phyloP scores from a whole-genome alignment of 2,329 filamentous ascomycete genomes.

The Penicillium vulpinum region DNA sequence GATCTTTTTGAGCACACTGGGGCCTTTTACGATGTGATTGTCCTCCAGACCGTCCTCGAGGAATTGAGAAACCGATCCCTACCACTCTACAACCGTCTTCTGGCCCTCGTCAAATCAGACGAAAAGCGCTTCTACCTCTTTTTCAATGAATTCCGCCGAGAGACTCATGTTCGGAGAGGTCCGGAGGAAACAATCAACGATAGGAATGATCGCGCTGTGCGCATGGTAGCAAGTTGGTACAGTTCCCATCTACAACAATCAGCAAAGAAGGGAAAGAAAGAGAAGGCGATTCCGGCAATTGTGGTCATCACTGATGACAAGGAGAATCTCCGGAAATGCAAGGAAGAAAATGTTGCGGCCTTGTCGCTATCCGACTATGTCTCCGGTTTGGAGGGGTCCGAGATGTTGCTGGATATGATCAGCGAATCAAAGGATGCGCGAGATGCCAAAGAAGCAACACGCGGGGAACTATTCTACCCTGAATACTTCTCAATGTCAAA shows the following conservation, averaged over 20 bases:
- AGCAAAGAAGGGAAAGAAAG: slow-evolving; percentile 54
- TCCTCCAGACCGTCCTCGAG: slow-evolving; percentile 93
- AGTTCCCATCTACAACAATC: slow-evolving; percentile 70
- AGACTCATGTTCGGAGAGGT: slow-evolving; percentile 78
- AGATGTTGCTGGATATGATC: slow-evolving; percentile 89
- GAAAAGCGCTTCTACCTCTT: slow-evolving; percentile 98
- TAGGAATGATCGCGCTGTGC: slow-evolving; percentile 88
- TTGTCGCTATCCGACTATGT: slow-evolving; percentile 75
- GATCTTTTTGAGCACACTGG: slow-evolving; percentile 91
- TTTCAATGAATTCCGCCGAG: slow-evolving; percentile 95
- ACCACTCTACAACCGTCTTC: slow-evolving; percentile 89
- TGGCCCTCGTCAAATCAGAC: slow-evolving; percentile 88
- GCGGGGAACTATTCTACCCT: slow-evolving; percentile 74
- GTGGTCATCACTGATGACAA: slow-evolving; percentile 95
- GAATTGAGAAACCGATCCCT: slow-evolving; percentile 92
- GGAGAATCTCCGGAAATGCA: slow-evolving; percentile 81
- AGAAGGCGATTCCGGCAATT: slow-evolving; percentile 67
- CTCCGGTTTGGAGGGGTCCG: slow-evolving; percentile 76
- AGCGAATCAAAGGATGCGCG: slow-evolving; percentile 72
- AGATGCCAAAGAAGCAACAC: slow-evolving; percentile 61
- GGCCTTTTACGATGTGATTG: slow-evolving; percentile 94
- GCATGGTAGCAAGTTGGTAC: slow-evolving; percentile 88
- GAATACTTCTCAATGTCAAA: slow-evolving; percentile 88
- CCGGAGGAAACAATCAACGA: slow-evolving; percentile 89
- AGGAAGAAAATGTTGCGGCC: slow-evolving; percentile 68